Conservation (phyloP, 768 basidiomycete genomes). For the Hygrophoropsis aurantiaca region DNA sequence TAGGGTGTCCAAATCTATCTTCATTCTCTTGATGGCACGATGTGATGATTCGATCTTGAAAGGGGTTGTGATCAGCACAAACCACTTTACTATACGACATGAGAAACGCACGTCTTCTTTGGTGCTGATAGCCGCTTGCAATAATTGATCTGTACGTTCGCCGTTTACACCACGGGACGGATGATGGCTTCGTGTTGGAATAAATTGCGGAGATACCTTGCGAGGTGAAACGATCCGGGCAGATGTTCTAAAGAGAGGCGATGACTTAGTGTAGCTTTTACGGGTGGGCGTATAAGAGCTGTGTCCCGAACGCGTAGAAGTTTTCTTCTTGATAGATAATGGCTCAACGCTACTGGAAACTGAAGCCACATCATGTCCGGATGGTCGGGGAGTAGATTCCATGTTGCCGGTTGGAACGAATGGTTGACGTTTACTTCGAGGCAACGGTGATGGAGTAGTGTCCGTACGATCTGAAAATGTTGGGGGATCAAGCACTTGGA, state of each 20-base stretch:
- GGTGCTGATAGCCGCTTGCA: constrained; percentile 51
- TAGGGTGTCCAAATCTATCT: constrained; percentile 58
- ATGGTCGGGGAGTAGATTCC: constrained; percentile 52
- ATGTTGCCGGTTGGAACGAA: constrained; percentile 54
- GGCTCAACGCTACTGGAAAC: constrained; percentile 61
- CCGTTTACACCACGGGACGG: constrained; percentile 26
- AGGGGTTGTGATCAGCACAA: background rate
- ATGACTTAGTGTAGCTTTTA: constrained; percentile 43
- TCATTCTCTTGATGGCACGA: constrained; percentile 73
- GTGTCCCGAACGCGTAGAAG: constrained; percentile 53
- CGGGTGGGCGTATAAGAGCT: constrained; percentile 35
- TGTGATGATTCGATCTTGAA: constrained; percentile 70
- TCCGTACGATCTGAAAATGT: constrained; percentile 23
- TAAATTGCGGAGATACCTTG: constrained; percentile 52
- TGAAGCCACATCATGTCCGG: constrained; percentile 28
- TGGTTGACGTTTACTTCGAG: constrained; percentile 71
- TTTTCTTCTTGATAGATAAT: constrained; percentile 83
- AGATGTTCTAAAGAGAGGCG: constrained; percentile 49
- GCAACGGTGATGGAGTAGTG: constrained; percentile 49
- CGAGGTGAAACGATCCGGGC: constrained; percentile 49
- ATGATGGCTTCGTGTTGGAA: constrained; percentile 34
- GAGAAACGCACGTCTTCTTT: constrained; percentile 60
- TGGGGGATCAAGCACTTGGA: constrained; percentile 24
- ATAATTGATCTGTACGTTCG: constrained; percentile 45
- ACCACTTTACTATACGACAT: background rate